These are phyloP conservation scores for Arabidopsis suecica DNA, from an alignment of 345 rosid genomes.

Conservation along the genomic window DNA sequence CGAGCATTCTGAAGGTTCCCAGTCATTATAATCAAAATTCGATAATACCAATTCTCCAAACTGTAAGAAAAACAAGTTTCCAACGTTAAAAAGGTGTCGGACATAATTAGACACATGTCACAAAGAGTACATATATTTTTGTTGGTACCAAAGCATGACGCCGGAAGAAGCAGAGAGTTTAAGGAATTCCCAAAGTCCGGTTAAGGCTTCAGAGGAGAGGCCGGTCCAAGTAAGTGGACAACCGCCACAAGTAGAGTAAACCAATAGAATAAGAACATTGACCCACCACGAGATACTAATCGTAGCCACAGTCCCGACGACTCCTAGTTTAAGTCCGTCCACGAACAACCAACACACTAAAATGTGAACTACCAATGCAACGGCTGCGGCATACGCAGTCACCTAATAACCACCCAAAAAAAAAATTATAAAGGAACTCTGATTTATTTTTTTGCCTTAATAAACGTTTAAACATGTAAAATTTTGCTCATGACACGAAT, in stretches of 20 bases:
- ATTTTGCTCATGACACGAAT: not conserved
- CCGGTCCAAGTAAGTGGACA: slow-evolving; percentile 75
- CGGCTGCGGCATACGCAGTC: slow-evolving; percentile 49
- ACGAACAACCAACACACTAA: slow-evolving; percentile 63
- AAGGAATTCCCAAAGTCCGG: slow-evolving; percentile 62
- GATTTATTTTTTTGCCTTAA: not conserved
- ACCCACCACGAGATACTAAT: slow-evolving; percentile 73
- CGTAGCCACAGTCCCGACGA: slow-evolving; percentile 58
- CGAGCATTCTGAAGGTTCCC: slow-evolving; percentile 84
- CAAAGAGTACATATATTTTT: too few relatives aligned
- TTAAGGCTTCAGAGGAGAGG: slow-evolving; percentile 59
- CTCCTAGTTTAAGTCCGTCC: slow-evolving; percentile 50
- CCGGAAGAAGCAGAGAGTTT: slow-evolving; percentile 74
- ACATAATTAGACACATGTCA: not conserved
- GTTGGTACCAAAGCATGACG: slow-evolving; percentile 69
- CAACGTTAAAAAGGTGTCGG: not conserved
- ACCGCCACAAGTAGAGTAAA: slow-evolving; percentile 48
- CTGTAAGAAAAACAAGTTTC: slow-evolving; percentile 45
- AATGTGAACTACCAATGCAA: slow-evolving; percentile 50
- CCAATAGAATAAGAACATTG: slow-evolving; percentile 42
- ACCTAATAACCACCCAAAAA: slow-evolving; percentile 24
- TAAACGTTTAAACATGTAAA: not conserved
- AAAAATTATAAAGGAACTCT: not conserved
- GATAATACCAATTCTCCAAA: slow-evolving; percentile 93
- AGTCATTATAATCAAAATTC: slow-evolving; percentile 78